These are phyloP conservation scores for Dryadomyces quercus-mongolicae DNA, from an alignment of 2,329 filamentous ascomycete genomes.

Conservation along the genomic window DNA sequence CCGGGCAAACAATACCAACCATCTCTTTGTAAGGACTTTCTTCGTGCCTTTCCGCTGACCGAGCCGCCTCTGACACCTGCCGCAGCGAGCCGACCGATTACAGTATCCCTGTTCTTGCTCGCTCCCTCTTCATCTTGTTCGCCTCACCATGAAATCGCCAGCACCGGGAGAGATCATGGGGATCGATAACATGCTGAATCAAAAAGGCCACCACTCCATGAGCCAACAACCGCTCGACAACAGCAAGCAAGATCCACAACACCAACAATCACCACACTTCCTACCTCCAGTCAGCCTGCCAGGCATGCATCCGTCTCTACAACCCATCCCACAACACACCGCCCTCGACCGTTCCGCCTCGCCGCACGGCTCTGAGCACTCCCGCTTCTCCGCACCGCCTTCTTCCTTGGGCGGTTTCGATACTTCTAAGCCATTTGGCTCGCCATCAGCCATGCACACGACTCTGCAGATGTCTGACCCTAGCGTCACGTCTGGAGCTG, in stretches of 20 bases:
- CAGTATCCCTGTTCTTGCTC: background rate
- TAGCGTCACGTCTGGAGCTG: constrained; percentile 21
- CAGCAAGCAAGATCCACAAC: constrained; percentile 6
- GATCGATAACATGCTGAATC: constrained; percentile 40
- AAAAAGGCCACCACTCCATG: constrained; percentile 24
- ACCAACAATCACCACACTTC: constrained; percentile 5
- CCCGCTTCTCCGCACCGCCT: constrained; percentile 37
- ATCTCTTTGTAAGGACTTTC: background rate
- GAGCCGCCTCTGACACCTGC: background rate
- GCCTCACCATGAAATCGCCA: constrained; percentile 26
- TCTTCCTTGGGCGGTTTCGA: constrained; percentile 28
- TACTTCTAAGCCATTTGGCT: constrained; percentile 34
- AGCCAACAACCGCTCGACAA: constrained; percentile 17
- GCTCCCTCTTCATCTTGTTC: background rate
- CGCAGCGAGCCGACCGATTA: background rate
- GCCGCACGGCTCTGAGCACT: constrained; percentile 48
- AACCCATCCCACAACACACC: constrained; percentile 14
- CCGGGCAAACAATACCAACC: too few species aligned
- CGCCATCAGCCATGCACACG: constrained; percentile 35
- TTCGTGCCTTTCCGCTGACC: too few species aligned
- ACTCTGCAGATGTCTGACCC: constrained; percentile 33
- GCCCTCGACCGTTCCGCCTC: constrained; percentile 42
- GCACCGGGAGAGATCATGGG: constrained; percentile 38
- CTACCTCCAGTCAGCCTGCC: constrained; percentile 11
- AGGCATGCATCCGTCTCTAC: constrained; percentile 11